Conservation (phyloP, 2,329 filamentous ascomycete genomes). For the Pyrenophora teres region DNA sequence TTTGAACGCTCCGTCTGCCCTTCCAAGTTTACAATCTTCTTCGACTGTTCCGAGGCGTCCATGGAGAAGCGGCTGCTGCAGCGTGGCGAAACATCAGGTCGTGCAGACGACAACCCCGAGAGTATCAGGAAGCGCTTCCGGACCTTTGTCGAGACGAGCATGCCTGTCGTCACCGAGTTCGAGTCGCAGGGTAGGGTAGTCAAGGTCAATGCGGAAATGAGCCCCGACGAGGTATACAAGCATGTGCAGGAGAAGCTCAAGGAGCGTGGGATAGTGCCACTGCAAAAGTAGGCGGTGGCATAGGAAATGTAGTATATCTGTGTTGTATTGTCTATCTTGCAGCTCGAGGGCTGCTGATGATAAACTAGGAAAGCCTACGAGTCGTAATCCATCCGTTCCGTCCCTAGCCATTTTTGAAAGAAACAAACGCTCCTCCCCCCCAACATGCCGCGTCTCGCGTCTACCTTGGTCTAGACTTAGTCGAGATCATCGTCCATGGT, state of each 20-base stretch:
- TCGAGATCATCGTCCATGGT: conserved; percentile 45
- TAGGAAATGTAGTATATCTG: conserved; percentile 19
- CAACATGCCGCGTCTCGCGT: conserved; percentile 3
- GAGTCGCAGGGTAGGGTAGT: conserved; percentile 77
- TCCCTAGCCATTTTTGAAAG: conserved; percentile 28
- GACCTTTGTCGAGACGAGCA: conserved; percentile 92
- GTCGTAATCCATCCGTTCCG: conserved; percentile 33
- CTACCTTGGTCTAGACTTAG: conserved; percentile 18
- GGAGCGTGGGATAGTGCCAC: conserved; percentile 41
- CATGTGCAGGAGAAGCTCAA: conserved; percentile 51
- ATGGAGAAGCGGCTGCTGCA: conserved; percentile 85
- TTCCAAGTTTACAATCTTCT: conserved; percentile 86
- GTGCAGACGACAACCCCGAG: conserved; percentile 91
- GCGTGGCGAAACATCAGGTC: conserved; percentile 88
- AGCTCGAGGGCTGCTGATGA: conserved; percentile 38
- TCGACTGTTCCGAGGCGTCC: conserved; percentile 86
- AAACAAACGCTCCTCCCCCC: conserved; percentile 18
- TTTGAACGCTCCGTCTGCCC: conserved; percentile 90
- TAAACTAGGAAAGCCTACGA: conserved; percentile 30
- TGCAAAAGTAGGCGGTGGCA: conserved; percentile 10
- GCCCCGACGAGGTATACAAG: conserved; percentile 68
- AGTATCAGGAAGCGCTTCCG: conserved; percentile 96
- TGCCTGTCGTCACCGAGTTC: conserved; percentile 93
- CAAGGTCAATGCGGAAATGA: conserved; percentile 73
- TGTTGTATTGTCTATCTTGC: conserved; percentile 41